phyloP scores from a whole-genome alignment of 164 flowering plant species.

The Liriodendron chinense region DNA sequence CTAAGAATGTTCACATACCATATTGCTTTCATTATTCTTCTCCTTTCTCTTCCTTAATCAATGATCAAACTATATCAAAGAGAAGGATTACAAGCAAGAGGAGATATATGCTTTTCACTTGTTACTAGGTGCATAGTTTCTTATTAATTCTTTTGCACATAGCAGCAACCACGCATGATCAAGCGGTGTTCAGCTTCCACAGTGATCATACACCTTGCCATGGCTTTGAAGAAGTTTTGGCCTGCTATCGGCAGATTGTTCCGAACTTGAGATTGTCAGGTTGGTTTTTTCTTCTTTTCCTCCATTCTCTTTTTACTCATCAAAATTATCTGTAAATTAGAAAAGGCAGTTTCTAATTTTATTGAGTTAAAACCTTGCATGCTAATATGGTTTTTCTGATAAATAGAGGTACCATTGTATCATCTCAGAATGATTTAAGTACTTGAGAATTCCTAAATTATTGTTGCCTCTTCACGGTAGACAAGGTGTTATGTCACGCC shows the following conservation, averaged over 20 bases:
- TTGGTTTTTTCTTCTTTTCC: slow-evolving; percentile 12
- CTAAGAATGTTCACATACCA: background rate
- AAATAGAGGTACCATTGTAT: background rate
- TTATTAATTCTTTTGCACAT: background rate
- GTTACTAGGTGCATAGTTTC: background rate
- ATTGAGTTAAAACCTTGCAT: background rate
- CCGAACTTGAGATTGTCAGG: slow-evolving; percentile 60
- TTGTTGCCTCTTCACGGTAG: too few species aligned
- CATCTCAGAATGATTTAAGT: too few species aligned
- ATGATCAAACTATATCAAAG: background rate
- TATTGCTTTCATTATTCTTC: background rate
- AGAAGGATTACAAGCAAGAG: background rate
- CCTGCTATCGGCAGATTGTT: slow-evolving; percentile 50
- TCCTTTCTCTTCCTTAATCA: background rate
- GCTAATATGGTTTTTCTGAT: background rate
- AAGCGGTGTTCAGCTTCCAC: slow-evolving; percentile 69
- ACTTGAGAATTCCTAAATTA: too few species aligned
- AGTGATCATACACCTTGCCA: slow-evolving; percentile 59
- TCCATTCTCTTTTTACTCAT: too few species aligned
- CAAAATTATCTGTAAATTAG: too few species aligned
- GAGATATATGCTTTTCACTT: too few species aligned
- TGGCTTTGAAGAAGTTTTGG: slow-evolving; percentile 77
- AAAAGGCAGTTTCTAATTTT: too few species aligned
- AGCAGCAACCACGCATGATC: slow-evolving; percentile 76
- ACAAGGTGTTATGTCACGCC: too few species aligned